Percentiles rank a stretch among this genome's conserved stretches.
Evolutionary conservation across 768 basidiomycete species (phyloP).

Genomic region (Ramaria rubella): DNA sequence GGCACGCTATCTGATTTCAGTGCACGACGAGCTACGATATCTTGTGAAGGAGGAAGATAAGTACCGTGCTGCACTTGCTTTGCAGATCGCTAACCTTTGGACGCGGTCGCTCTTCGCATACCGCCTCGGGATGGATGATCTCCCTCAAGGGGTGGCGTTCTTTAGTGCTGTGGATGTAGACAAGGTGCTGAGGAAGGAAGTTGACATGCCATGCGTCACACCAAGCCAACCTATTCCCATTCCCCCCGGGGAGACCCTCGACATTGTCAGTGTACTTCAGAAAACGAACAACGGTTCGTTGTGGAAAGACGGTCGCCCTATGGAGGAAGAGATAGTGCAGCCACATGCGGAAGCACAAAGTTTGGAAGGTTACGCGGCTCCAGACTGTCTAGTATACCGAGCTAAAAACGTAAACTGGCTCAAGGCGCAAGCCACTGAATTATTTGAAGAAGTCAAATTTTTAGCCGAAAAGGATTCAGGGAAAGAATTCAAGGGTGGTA

Average conservation of each 20-base stretch:
- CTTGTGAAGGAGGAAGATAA: conserved; percentile 83
- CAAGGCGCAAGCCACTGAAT: conserved; percentile 67
- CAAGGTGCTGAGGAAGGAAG: conserved; percentile 86
- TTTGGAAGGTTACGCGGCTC: conserved; percentile 40
- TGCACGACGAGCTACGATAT: conserved; percentile 95
- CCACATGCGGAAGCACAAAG: background rate
- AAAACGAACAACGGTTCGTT: conserved; percentile 69
- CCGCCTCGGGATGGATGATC: conserved; percentile 90
- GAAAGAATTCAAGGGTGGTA: background rate
- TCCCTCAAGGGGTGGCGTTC: conserved; percentile 93
- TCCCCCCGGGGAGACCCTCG: conserved; percentile 79
- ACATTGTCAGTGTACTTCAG: conserved; percentile 57
- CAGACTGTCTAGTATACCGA: conserved; percentile 61
- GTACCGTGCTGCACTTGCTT: conserved; percentile 84
- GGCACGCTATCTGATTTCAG: conserved; percentile 91
- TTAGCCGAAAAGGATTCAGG: conserved; percentile 41
- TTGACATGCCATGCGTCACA: conserved; percentile 92
- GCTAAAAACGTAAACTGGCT: conserved; percentile 60
- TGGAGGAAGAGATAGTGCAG: conserved; percentile 31
- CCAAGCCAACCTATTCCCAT: conserved; percentile 84
- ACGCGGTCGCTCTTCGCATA: conserved; percentile 87
- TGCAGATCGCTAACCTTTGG: conserved; percentile 96
- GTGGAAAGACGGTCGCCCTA: conserved; percentile 49
- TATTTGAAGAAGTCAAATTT: conserved; percentile 64
- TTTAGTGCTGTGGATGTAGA: conserved; percentile 97